Conservation (phyloP, 208 protist genomes). For the Trichomonas vaginalis region DNA sequence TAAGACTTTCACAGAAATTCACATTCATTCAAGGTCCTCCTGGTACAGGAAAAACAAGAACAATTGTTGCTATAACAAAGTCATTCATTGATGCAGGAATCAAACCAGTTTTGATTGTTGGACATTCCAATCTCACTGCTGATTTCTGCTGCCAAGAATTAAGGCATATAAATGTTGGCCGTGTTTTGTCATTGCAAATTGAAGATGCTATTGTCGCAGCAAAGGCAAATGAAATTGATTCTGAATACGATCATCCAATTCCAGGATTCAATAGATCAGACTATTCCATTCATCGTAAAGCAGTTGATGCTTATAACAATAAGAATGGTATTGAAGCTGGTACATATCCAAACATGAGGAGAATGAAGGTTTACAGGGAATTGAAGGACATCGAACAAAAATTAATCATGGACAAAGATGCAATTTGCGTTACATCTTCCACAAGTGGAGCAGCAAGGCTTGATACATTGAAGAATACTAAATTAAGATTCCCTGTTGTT, state of each 20-base stretch:
- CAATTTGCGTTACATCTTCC: conserved; percentile 78
- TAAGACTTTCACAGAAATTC: conserved; percentile 56
- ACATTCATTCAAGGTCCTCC: conserved; percentile 70
- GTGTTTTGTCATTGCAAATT: conserved; percentile 62
- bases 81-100: conserved; percentile 48
- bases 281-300: neutral
- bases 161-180: conserved; percentile 62
- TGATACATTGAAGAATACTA: neutral
- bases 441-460: conserved; percentile 64
- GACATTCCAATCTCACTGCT: conserved; percentile 82
- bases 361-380: neutral
- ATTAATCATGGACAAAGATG: conserved; percentile 51
- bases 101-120: conserved; percentile 62
- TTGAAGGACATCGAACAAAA: conserved; percentile 17
- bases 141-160: conserved; percentile 81
- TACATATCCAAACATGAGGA: neutral
- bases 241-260: neutral
- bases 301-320: neutral
- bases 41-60: conserved; percentile 87
- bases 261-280: neutral
- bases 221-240: neutral
- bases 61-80: conserved; percentile 70
- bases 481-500: conserved; percentile 64
- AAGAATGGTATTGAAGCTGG: neutral
- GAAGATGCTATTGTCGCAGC: conserved; percentile 34